These are phyloP conservation scores for Naganishia cerealis DNA, from an alignment of 1,284 basidiomycete species.

Conservation along the genomic window DNA sequence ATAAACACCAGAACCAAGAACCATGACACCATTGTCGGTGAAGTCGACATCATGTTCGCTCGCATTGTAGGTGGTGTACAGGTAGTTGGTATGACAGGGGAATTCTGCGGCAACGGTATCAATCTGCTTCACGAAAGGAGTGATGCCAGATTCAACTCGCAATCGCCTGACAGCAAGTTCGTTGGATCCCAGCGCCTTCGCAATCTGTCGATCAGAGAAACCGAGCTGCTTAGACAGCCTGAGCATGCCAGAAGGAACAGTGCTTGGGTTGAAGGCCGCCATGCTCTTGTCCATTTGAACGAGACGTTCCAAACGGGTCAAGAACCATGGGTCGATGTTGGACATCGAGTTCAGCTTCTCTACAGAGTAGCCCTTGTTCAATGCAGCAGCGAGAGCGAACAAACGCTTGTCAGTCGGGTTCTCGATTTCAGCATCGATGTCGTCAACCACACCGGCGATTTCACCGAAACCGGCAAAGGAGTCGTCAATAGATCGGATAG, in stretches of 20 bases:
- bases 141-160: slow-evolving; percentile 78
- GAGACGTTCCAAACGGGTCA: slow-evolving; percentile 81
- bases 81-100: slow-evolving; percentile 97
- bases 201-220: slow-evolving; percentile 91
- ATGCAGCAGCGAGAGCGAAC: slow-evolving; percentile 57
- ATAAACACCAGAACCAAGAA: slow-evolving; percentile 96
- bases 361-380: slow-evolving; percentile 77
- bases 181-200: slow-evolving; percentile 74
- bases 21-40: slow-evolving; percentile 90
- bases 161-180: slow-evolving; percentile 84
- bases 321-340: slow-evolving; percentile 97
- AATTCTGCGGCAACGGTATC: slow-evolving; percentile 98
- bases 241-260: slow-evolving; percentile 67
- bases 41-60: slow-evolving; percentile 87
- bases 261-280: slow-evolving; percentile 66
- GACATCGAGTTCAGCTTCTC: slow-evolving; percentile 97
- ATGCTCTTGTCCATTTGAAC: slow-evolving; percentile 75
- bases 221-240: slow-evolving; percentile 90
- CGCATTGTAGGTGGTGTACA: slow-evolving; percentile 97
- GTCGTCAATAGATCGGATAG: slow-evolving; percentile 93
- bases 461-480: slow-evolving; percentile 88
- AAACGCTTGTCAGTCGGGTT: slow-evolving; percentile 57
- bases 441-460: slow-evolving; percentile 64
- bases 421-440: slow-evolving; percentile 55
- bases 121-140: slow-evolving; percentile 96